Evolutionary conservation across 768 basidiomycete species (phyloP).

Genomic region (Melanogaster broomeanus): DNA sequence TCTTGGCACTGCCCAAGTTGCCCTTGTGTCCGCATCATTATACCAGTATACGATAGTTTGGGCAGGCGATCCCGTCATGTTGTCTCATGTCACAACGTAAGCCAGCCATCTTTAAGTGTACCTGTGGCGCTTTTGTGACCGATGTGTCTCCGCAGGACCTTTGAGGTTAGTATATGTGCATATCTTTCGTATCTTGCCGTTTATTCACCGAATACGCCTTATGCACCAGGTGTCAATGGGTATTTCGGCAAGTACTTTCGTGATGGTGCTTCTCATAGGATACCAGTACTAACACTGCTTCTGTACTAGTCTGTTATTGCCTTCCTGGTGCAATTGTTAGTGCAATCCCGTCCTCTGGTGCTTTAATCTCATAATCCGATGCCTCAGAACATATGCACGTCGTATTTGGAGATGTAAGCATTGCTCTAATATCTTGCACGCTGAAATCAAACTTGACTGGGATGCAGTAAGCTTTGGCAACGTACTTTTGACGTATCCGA

Average conservation of each 20-base stretch:
- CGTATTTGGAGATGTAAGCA: constrained; percentile 39
- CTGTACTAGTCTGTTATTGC: constrained; percentile 32
- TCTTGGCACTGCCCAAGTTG: constrained; percentile 30
- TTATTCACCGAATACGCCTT: not conserved
- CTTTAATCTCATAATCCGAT: not conserved
- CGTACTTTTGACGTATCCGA: constrained; percentile 29
- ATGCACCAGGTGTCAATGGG: constrained; percentile 36
- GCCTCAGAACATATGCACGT: constrained; percentile 35
- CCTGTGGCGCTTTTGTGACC: not conserved
- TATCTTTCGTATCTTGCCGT: not conserved
- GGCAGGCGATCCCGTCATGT: constrained; percentile 25
- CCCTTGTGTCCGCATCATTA: constrained; percentile 32
- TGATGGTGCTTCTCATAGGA: not conserved
- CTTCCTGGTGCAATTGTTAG: constrained; percentile 38
- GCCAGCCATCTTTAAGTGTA: not conserved
- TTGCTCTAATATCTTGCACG: not conserved
- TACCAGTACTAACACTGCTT: not conserved
- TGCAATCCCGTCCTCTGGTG: not conserved
- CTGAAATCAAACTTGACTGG: not conserved
- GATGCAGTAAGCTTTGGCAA: constrained; percentile 34
- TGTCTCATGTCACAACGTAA: constrained; percentile 28
- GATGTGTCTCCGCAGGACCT: constrained; percentile 14
- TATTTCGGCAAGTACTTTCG: constrained; percentile 25
- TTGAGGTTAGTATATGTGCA: constrained; percentile 23
- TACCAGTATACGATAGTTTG: constrained; percentile 35